Evolutionary conservation across 108 stramenopile genomes (phyloP), one percentile per base, ranked within the genome.

Genomic region (Stephanodiscus minutulus): DNA sequence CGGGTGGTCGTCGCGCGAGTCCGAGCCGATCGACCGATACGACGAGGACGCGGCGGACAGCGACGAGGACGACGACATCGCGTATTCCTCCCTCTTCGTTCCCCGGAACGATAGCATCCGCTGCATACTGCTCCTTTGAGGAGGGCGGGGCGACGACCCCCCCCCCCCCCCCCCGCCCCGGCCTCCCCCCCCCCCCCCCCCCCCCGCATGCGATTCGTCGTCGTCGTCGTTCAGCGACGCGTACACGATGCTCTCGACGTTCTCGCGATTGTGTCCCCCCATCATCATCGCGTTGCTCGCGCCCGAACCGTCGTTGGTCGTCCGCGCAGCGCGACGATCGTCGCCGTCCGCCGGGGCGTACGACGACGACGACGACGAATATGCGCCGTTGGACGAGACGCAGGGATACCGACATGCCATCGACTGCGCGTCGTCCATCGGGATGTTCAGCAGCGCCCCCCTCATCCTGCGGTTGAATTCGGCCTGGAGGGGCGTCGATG

Each of bases 381-480:
- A 17, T 24, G 15, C 28, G 3, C 39, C 52, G 7, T 15, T 21
- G 21, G 64, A 31, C 4, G 52, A 21, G 12, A 8, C 25, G 52
- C 25, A 25, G 2, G 52, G 57, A 58, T 58, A 36, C n/a, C 57
- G 31, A 25, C 52, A 9, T 1, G 25, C 25, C 22, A 53, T 52
- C 15, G 27, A 18, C 18, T 4, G 6, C 18, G 29, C 72, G 50
- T 82, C 64, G 24, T 89, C 87, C 63, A 94, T 31, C 0, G 93
- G 91, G 65, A 94, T 68, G 70, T 89, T 88, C 69, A 90, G 81
- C 41, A 94, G 70, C 0, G 93, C 87, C 43, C 93, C 91, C 22
- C 88, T 65, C 91, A 94, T 90, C 62, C 91, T 63, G 24, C 93
- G 77, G 24, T 88, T 87, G 77, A 87, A 94, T 62, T 94, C 93